phyloP scores from a whole-genome alignment of 164 flowering plant species.

The Cinnamomum chago region DNA sequence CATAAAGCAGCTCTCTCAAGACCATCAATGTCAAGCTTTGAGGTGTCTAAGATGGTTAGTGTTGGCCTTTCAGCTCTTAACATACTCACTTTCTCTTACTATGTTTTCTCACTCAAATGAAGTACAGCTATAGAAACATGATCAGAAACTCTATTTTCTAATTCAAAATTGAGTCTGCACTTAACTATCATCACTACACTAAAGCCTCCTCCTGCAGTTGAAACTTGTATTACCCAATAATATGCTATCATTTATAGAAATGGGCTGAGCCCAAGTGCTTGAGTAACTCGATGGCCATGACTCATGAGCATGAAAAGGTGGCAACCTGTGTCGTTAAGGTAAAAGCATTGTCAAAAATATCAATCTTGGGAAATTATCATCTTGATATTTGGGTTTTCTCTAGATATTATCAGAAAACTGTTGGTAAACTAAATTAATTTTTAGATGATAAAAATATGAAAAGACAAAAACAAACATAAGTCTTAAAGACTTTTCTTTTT shows the following conservation, averaged over 20 bases:
- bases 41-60: conserved; percentile 41
- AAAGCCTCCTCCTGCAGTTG: background rate
- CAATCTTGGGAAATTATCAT: too few relatives aligned
- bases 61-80: background rate
- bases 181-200: background rate
- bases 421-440: too few relatives aligned
- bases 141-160: background rate
- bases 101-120: background rate
- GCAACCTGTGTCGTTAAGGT: too few relatives aligned
- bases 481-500: too few relatives aligned
- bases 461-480: too few relatives aligned
- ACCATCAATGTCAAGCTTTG: conserved; percentile 43
- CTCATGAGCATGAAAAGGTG: background rate
- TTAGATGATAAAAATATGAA: too few relatives aligned
- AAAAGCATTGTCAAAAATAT: too few relatives aligned
- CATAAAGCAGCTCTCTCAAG: background rate
- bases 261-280: background rate
- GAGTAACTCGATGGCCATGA: background rate
- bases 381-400: too few relatives aligned
- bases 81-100: background rate
- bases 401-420: too few relatives aligned
- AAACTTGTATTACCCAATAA: background rate
- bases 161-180: background rate
- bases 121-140: background rate
- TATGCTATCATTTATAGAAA: background rate